phyloP scores from a whole-genome alignment of 2,329 filamentous ascomycete species.

The Microcera coccophila region DNA sequence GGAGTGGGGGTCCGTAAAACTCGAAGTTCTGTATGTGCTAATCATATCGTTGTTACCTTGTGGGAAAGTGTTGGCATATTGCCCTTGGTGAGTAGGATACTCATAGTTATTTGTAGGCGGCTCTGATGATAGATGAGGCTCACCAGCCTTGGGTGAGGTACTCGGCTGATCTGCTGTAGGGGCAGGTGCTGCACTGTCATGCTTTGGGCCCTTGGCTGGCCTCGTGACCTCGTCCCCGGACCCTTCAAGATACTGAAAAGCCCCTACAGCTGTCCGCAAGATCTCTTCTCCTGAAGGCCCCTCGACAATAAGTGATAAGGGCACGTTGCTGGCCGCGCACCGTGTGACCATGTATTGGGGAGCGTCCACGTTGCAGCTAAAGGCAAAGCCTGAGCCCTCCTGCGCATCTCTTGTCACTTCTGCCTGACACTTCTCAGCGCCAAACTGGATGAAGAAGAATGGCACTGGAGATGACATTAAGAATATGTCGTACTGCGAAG shows the following conservation, averaged over 20 bases:
- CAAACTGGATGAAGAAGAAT: slow-evolving; percentile 68
- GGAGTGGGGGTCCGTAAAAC: slow-evolving; percentile 49
- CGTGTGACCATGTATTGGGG: slow-evolving; percentile 57
- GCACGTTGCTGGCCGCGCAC: slow-evolving; percentile 48
- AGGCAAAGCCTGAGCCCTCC: slow-evolving; percentile 61
- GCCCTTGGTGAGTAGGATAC: slow-evolving; percentile 41
- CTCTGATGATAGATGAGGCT: slow-evolving; percentile 37
- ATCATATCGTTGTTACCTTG: slow-evolving; percentile 51
- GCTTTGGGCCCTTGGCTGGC: slow-evolving; percentile 34
- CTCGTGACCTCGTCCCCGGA: slow-evolving; percentile 43
- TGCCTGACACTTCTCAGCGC: slow-evolving; percentile 62
- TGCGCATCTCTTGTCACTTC: slow-evolving; percentile 59
- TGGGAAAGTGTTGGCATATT: slow-evolving; percentile 38
- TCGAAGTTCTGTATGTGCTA: slow-evolving; percentile 50
- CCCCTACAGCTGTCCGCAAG: slow-evolving; percentile 45
- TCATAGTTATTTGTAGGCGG: slow-evolving; percentile 44
- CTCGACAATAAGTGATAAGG: slow-evolving; percentile 52
- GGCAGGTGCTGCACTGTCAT: slow-evolving; percentile 36
- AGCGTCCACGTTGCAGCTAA: slow-evolving; percentile 67
- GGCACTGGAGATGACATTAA: slow-evolving; percentile 51
- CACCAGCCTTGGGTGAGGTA: slow-evolving; percentile 40
- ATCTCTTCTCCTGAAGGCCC: slow-evolving; percentile 50
- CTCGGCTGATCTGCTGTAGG: slow-evolving; percentile 37
- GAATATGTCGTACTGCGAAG: slow-evolving; percentile 68
- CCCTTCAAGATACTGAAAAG: slow-evolving; percentile 50